Evolutionary conservation across 2,329 filamentous ascomycete species (phyloP).

Genomic region (Penicillium sp.): DNA sequence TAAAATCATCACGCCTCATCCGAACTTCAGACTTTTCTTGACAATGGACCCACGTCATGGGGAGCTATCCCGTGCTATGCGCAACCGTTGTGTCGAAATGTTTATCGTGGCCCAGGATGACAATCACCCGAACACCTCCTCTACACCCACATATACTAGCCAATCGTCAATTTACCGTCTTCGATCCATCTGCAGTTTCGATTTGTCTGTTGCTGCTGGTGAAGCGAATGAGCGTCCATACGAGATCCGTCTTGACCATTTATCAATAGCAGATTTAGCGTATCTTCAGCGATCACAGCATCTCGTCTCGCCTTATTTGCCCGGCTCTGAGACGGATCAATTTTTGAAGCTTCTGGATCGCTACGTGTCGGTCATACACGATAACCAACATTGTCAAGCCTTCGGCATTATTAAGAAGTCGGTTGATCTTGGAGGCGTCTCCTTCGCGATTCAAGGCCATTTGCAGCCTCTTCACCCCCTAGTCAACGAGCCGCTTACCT

Average conservation of each 20-base stretch:
- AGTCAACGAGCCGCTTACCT: constrained; percentile 44
- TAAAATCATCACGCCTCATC: constrained; percentile 78
- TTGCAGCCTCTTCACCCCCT: constrained; percentile 46
- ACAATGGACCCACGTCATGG: constrained; percentile 92
- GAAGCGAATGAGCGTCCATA: constrained; percentile 26
- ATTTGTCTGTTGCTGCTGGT: constrained; percentile 19
- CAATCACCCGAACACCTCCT: constrained; percentile 19
- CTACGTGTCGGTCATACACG: constrained; percentile 38
- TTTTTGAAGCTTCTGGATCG: constrained; percentile 33
- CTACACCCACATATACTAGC: constrained; percentile 42
- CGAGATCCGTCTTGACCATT: constrained; percentile 43
- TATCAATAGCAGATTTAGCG: constrained; percentile 39
- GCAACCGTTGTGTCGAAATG: constrained; percentile 91
- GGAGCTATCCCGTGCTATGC: constrained; percentile 93
- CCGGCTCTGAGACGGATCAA: constrained; percentile 16
- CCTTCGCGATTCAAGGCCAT: constrained; percentile 31
- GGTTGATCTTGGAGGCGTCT: constrained; percentile 31
- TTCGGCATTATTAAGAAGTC: constrained; percentile 27
- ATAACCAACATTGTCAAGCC: constrained; percentile 37
- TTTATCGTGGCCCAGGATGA: constrained; percentile 64
- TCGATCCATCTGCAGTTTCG: constrained; percentile 38
- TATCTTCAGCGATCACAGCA: constrained; percentile 38
- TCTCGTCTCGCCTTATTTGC: constrained; percentile 26
- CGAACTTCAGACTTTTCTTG: constrained; percentile 88
- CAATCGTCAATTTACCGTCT: constrained; percentile 48